phyloP scores from a whole-genome alignment of 2,329 filamentous ascomycete genomes.

The Colletotrichum theobromicola region DNA sequence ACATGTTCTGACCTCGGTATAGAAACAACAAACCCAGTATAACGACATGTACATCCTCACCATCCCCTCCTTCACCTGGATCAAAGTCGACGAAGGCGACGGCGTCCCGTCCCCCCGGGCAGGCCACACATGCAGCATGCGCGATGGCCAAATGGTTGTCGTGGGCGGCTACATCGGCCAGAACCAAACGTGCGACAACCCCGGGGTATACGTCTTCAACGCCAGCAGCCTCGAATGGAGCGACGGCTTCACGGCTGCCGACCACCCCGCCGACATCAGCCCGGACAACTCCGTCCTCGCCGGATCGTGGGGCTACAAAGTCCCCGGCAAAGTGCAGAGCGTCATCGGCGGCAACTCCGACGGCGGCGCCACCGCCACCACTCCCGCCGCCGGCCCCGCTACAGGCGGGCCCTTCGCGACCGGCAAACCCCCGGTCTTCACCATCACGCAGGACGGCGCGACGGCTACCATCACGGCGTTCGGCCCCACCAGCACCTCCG shows the following conservation, averaged over 20 bases:
- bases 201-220: conserved; percentile 77
- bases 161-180: conserved; percentile 72
- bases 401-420: conserved; percentile 75
- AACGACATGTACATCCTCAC: conserved; percentile 78
- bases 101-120: conserved; percentile 64
- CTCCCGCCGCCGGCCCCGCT: conserved; percentile 64
- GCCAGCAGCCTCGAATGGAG: conserved; percentile 68
- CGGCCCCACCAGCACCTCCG: conserved; percentile 42
- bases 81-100: conserved; percentile 60
- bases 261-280: conserved; percentile 49
- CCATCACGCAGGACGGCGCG: conserved; percentile 57
- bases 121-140: conserved; percentile 72
- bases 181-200: conserved; percentile 67
- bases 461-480: conserved; percentile 48
- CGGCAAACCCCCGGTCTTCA: conserved; percentile 73
- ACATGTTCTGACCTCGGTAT: fast-evolving
- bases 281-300: conserved; percentile 58
- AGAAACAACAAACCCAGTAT: conserved; percentile 61
- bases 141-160: conserved; percentile 74
- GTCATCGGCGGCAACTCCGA: conserved; percentile 65
- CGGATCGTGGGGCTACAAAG: conserved; percentile 68
- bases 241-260: conserved; percentile 64
- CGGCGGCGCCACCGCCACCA: conserved; percentile 71
- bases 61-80: conserved; percentile 76
- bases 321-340: conserved; percentile 66